These are phyloP conservation scores for Stereocaulon alpinum DNA, from an alignment of 495 filamentous ascomycete genomes.

Conservation along the genomic window DNA sequence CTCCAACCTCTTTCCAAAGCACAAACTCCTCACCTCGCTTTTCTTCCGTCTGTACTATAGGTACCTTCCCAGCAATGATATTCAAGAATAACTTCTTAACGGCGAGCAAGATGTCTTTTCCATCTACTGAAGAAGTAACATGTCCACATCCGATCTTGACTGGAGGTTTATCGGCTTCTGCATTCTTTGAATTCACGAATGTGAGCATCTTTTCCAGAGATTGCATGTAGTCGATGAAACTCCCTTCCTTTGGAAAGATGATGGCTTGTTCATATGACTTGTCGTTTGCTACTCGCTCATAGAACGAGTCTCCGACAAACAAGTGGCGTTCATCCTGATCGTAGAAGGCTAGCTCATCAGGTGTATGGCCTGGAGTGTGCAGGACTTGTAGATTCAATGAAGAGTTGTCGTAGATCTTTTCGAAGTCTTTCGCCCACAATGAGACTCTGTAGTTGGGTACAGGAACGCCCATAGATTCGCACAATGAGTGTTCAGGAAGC, in stretches of 20 bases:
- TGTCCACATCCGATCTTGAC: conserved; percentile 27
- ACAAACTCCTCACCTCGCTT: conserved; percentile 24
- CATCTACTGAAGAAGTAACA: conserved; percentile 24
- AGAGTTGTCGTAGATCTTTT: conserved; percentile 14
- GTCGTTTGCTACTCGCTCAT: conserved; percentile 23
- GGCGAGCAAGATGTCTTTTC: conserved; percentile 21
- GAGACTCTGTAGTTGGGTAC: conserved; percentile 29
- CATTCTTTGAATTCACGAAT: conserved; percentile 21
- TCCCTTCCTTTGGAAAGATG: conserved; percentile 29
- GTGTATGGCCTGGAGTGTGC: conserved; percentile 35
- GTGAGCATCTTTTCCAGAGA: conserved; percentile 23
- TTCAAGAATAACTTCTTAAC: conserved; percentile 19
- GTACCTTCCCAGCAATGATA: conserved; percentile 23
- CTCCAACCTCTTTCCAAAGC: conserved; percentile 21
- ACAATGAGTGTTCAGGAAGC: conserved; percentile 27
- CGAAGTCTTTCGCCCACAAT: conserved; percentile 27
- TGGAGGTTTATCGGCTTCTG: conserved; percentile 12
- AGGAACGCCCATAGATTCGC: conserved; percentile 23
- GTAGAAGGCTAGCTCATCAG: conserved; percentile 34
- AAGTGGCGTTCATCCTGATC: conserved; percentile 30
- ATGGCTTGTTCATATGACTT: conserved; percentile 25
- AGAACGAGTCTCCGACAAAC: conserved; percentile 36
- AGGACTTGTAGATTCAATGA: conserved; percentile 27
- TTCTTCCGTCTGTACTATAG: conserved; percentile 13
- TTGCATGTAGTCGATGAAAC: conserved; percentile 24